Base-by-base conservation (phyloP, 2,329 filamentous ascomycete species). In the Diaporthe eres region DNA sequence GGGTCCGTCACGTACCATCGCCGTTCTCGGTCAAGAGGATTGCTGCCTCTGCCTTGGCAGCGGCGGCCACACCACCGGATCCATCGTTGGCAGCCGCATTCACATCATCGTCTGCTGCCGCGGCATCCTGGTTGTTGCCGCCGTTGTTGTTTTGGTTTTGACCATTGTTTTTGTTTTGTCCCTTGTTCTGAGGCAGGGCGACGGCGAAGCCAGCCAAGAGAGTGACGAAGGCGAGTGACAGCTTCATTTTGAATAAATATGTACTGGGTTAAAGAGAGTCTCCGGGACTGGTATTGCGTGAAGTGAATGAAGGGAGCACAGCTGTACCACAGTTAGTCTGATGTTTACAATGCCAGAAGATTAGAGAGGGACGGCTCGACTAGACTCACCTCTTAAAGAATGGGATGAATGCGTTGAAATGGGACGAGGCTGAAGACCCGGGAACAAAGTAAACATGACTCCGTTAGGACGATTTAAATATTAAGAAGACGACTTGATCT, bases 121-220 rank as follows among this genome's bases (percentile, higher is more conserved):
- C 65, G 49, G 65, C 65, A 55, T 55, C 65, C 19, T 55, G 34
- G 13, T 47, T 28, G 58, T 49, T 31, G 51, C 55, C 37, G 17
- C 44, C n/a, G 28, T 49, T 51, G 39, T 73, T 28, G 31, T 53
- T 39, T 22, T 49, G 42, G 31, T 68, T 68, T 28, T 75, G 60
- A 28, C 71, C 57, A 2, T 65, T 37, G 3, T 68, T 51, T 42
- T 75, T 72, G 51, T 73, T 63, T 3, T 60, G n/a, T 2, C 37
- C 28, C 28, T 67, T 73, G 60, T 65, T 65, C 28, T 71, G 70
- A 15, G 74, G 74, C 42, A 72, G 49, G 51, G 58, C 74, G 49
- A 68, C 53, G 44, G 74, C 74, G 34, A 75, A 51, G 60, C 74
- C 74, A 37, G 71, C 74, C 51, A 75, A 57, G n/a, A 75, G 74